A percentile compares a stretch with the other conserved stretches of the same genome.
Evolutionary conservation across 441 rosid genomes (phyloP).

Genomic region (Euphorbia schlechtendalii): DNA sequence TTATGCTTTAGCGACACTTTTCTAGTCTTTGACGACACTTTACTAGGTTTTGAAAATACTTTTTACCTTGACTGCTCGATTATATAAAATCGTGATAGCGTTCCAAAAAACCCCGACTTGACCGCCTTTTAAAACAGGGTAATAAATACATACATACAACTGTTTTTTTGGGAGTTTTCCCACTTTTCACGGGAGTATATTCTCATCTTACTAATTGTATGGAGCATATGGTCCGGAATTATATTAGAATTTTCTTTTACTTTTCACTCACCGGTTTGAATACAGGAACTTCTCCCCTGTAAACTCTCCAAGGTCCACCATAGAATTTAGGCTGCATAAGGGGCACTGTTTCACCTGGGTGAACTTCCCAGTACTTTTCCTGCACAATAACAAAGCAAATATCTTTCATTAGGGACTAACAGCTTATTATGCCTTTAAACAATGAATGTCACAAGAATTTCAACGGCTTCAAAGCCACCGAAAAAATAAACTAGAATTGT

Average conservation of each 20-base stretch:
- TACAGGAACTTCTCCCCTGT: constrained; percentile 55
- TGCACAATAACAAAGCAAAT: constrained; percentile 28
- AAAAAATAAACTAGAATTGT: neutral
- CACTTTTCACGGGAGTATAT: no score
- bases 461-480: neutral
- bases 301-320: constrained; percentile 74
- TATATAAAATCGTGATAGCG: no score
- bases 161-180: no score
- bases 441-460: neutral
- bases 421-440: neutral
- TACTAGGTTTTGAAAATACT: no score
- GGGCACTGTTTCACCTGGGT: constrained; percentile 76
- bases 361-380: constrained; percentile 93
- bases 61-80: no score
- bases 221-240: no score
- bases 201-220: no score
- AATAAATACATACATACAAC: no score
- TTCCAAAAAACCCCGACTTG: no score
- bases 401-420: constrained; percentile 16
- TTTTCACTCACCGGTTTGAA: constrained; percentile 16
- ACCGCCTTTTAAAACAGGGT: no score
- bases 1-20: no score
- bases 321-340: constrained; percentile 70
- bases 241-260: neutral
- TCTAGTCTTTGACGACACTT: no score